phyloP scores from a whole-genome alignment of 1,139 yeast genomes.

The Arxiozyma slooffiae region DNA sequence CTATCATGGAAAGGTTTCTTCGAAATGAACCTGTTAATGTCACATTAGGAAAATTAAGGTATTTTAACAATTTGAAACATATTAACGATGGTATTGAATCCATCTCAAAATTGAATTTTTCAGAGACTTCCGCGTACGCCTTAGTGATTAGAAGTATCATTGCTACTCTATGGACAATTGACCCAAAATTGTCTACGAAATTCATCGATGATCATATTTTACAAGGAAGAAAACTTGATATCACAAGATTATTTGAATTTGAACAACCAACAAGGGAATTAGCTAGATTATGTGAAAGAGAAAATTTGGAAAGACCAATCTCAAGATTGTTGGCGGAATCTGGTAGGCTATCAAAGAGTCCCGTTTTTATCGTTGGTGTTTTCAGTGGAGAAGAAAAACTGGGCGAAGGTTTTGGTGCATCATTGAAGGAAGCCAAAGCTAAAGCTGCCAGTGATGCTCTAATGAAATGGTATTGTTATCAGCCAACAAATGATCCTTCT shows the following conservation, averaged over 20 bases:
- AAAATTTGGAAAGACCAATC: slow-evolving; percentile 65
- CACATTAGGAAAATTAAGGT: slow-evolving; percentile 55
- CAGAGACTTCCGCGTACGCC: slow-evolving; percentile 34
- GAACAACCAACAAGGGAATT: slow-evolving; percentile 81
- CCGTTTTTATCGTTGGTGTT: slow-evolving; percentile 85
- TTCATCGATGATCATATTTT: slow-evolving; percentile 67
- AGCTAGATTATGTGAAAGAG: slow-evolving; percentile 66
- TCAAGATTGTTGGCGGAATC: slow-evolving; percentile 85
- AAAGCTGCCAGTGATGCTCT: slow-evolving; percentile 88
- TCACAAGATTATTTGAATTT: slow-evolving; percentile 66
- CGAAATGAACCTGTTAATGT: slow-evolving; percentile 58
- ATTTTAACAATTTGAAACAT: slow-evolving; percentile 29
- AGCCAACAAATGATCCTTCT: slow-evolving; percentile 48
- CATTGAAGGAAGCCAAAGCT: slow-evolving; percentile 82
- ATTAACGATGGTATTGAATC: slow-evolving; percentile 27
- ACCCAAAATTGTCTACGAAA: slow-evolving; percentile 40
- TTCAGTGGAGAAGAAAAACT: slow-evolving; percentile 73
- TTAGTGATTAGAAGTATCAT: slow-evolving; percentile 60
- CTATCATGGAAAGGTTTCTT: slow-evolving; percentile 58
- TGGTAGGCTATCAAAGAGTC: slow-evolving; percentile 76
- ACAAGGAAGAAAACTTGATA: slow-evolving; percentile 59
- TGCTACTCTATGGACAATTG: slow-evolving; percentile 47
- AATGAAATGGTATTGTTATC: slow-evolving; percentile 83
- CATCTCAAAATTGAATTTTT: slow-evolving; percentile 16
- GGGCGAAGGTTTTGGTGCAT: slow-evolving; percentile 95